Conservation (phyloP, 257 asterid genomes). For the Marsdenia floribunda region DNA sequence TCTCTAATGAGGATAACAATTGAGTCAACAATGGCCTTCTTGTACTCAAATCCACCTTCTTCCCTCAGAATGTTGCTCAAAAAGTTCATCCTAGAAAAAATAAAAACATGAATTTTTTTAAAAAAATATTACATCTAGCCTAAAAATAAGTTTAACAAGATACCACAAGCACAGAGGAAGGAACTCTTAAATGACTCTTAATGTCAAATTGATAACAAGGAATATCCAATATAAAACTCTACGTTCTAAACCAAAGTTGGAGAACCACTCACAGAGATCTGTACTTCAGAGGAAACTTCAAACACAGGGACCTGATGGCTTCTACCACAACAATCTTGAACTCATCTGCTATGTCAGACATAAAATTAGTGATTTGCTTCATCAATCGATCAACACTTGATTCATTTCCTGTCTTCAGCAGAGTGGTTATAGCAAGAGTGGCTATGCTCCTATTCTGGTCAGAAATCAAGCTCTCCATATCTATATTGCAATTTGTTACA, state of each 20-base stretch:
- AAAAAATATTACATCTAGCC: not conserved
- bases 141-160: not conserved
- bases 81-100: constrained; percentile 71
- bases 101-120: not conserved
- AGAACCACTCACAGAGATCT: constrained; percentile 73
- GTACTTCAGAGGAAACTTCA: constrained; percentile 91
- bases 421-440: constrained; percentile 88
- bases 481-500: constrained; percentile 90
- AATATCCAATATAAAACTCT: constrained; percentile 4
- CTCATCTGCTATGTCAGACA: constrained; percentile 98
- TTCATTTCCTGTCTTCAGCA: constrained; percentile 91
- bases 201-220: not conserved
- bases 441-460: constrained; percentile 95
- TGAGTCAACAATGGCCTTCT: constrained; percentile 92
- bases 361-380: constrained; percentile 90
- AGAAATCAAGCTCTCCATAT: constrained; percentile 94
- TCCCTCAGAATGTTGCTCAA: constrained; percentile 92
- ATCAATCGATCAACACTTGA: constrained; percentile 90
- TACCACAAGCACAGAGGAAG: no score
- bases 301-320: constrained; percentile 86
- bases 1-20: constrained; percentile 92
- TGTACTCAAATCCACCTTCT: constrained; percentile 96
- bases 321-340: constrained; percentile 96
- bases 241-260: constrained; percentile 13
- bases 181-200: constrained; percentile 15